A percentile compares a stretch with the other conserved stretches of the same genome.
Conservation (phyloP, 345 rosid genomes). For the Populus euphratica region DNA sequence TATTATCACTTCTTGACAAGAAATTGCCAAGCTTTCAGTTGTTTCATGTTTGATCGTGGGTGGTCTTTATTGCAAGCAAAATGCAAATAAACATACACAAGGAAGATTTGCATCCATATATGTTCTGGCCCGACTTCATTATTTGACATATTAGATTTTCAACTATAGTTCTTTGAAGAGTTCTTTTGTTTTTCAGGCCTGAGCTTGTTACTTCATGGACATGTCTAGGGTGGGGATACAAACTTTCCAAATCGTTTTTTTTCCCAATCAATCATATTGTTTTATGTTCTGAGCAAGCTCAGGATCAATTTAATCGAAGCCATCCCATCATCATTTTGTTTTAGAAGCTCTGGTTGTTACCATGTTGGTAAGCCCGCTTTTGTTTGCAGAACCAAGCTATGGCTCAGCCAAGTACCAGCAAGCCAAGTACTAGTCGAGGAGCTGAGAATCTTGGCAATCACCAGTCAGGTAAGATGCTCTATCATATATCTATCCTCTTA, state of each 20-base stretch:
- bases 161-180: background rate
- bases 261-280: background rate
- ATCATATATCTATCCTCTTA: background rate
- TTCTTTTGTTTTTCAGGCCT: background rate
- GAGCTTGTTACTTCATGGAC: background rate
- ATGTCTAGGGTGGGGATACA: background rate
- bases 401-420: conserved; percentile 50
- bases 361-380: background rate
- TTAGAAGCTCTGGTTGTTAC: background rate
- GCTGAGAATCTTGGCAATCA: conserved; percentile 44
- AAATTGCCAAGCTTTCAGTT: too few relatives aligned
- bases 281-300: background rate
- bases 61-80: too few relatives aligned
- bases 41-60: too few relatives aligned
- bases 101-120: too few relatives aligned
- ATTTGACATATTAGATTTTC: too few relatives aligned
- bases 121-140: too few relatives aligned
- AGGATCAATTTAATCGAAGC: background rate
- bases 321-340: background rate
- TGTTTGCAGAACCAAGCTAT: conserved; percentile 47
- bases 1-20: background rate
- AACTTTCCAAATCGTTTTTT: background rate
- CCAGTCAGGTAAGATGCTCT: conserved; percentile 39
- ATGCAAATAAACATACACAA: too few relatives aligned
- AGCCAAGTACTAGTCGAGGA: conserved; percentile 51